Base-by-base conservation (phyloP, 257 asterid genomes). In the Gynochthodes officinalis region DNA sequence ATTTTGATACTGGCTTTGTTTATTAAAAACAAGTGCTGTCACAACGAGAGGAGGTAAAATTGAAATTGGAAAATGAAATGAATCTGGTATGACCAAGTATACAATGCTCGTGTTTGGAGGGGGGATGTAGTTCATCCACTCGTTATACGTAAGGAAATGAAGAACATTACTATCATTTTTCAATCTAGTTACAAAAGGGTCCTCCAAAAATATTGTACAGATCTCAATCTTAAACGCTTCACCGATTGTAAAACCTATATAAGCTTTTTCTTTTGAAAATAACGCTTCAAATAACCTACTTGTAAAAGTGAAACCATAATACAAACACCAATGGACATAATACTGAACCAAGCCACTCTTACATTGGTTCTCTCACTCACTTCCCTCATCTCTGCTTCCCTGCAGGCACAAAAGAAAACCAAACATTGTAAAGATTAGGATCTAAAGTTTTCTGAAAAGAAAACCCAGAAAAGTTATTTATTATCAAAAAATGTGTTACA, bases 191-290 rank as follows among this genome's bases (percentile, higher is more conserved):
- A n/a, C 62, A 55, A 55, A 55, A 14, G 18, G 23, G 25, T 10
- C 5, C 59, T 67, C 46, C 39, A 13, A 27, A 67, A 48, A 46
- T 66, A 35, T 32, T 67, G 42, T n/a, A 28, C 57, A 27, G 28
- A n/a, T 25, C 39, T 13, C 57, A 15, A 44, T 15, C 43, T 28
- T 0, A n/a, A 63, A 15, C 19, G 11, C 32, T 7, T 11, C 30
- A 18, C 7, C 4, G 13, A 27, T 30, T 14, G 10, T n/a, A 65
- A 52, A 76, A 5, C 73, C 83, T 85, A 91, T 48, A 91, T 89
- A 58, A 91, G 96, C 73, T 78, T 91, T 73, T 86, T 91, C 91
- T 82, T 86, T 68, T 80, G 84, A 69, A 91, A 89, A 64, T 82
- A 91, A 69, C 76, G 77, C 87, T 83, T 90, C 72, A 92, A 77